A percentile compares a stretch with the other conserved stretches of the same genome.
Conservation (phyloP, 1,139 yeast species). For the Groenewaldozyma sp. region DNA sequence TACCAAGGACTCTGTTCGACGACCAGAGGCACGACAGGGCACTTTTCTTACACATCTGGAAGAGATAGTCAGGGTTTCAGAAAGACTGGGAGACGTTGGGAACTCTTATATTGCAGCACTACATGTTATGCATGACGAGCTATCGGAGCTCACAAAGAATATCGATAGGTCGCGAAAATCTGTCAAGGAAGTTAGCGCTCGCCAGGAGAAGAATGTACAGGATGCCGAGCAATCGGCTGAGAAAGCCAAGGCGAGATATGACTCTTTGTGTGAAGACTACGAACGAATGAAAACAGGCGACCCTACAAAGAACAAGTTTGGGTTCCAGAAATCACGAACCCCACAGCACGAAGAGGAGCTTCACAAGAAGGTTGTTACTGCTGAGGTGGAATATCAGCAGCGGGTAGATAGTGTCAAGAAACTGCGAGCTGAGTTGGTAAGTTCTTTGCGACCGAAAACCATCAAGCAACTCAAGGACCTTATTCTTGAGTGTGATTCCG, state of each 20-base stretch:
- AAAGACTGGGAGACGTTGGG: conserved; percentile 62
- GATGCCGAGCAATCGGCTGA: conserved; percentile 81
- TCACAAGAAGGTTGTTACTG: conserved; percentile 65
- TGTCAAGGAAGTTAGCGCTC: conserved; percentile 70
- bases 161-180: conserved; percentile 63
- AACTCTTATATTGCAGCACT: conserved; percentile 70
- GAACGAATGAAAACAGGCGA: conserved; percentile 75
- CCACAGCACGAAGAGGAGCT: conserved; percentile 92
- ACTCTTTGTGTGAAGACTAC: conserved; percentile 73
- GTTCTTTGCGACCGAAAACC: conserved; percentile 67
- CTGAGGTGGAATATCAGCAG: conserved; percentile 78
- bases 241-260: conserved; percentile 77
- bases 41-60: conserved; percentile 62
- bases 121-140: conserved; percentile 78
- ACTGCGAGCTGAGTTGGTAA: conserved; percentile 61
- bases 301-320: conserved; percentile 63
- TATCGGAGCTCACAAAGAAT: conserved; percentile 60
- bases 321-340: conserved; percentile 69
- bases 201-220: conserved; percentile 71
- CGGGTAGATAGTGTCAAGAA: conserved; percentile 67
- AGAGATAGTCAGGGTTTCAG: conserved; percentile 66
- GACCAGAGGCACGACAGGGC: conserved; percentile 49
- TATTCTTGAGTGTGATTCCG: conserved; percentile 79
- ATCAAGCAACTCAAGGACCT: conserved; percentile 67
- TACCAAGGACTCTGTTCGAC: conserved; percentile 44